phyloP scores from a whole-genome alignment of 371 early-diverging fungal genomes.

The Dichotomocladium elegans region DNA sequence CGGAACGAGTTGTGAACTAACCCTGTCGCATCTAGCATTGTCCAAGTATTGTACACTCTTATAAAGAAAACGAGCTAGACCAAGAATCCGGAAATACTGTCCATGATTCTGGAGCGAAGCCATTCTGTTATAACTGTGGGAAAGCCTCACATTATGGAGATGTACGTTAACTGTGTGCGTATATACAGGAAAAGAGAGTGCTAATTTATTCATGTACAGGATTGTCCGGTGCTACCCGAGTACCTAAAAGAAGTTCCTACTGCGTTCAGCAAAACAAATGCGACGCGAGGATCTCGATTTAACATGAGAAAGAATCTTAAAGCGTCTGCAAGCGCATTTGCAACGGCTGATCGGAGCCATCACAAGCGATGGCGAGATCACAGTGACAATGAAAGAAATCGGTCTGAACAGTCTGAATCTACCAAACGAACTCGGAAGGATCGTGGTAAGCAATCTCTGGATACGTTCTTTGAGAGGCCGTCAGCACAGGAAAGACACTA shows the following conservation, averaged over 20 bases:
- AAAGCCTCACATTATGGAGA: conserved; percentile 1
- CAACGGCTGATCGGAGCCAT: background rate
- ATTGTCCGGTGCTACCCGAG: background rate
- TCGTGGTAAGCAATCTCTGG: background rate
- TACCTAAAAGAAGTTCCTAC: background rate
- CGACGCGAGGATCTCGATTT: background rate
- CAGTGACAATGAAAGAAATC: background rate
- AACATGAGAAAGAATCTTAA: background rate
- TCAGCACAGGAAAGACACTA: background rate
- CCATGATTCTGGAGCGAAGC: too few species aligned
- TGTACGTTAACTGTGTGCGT: background rate
- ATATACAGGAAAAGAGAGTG: background rate
- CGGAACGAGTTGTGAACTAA: background rate
- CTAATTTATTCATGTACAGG: background rate
- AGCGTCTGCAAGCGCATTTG: background rate
- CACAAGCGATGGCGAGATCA: background rate
- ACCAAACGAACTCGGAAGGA: background rate
- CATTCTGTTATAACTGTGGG: conserved; percentile 2
- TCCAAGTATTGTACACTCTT: conserved; percentile 2
- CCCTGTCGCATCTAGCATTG: conserved; percentile 3
- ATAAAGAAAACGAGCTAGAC: too few species aligned
- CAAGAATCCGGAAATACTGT: too few species aligned
- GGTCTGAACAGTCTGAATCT: background rate
- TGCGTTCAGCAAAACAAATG: background rate
- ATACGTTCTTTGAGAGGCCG: background rate